These are phyloP conservation scores for Silybum marianum DNA, from an alignment of 129 eudicot species.

Conservation along the genomic window DNA sequence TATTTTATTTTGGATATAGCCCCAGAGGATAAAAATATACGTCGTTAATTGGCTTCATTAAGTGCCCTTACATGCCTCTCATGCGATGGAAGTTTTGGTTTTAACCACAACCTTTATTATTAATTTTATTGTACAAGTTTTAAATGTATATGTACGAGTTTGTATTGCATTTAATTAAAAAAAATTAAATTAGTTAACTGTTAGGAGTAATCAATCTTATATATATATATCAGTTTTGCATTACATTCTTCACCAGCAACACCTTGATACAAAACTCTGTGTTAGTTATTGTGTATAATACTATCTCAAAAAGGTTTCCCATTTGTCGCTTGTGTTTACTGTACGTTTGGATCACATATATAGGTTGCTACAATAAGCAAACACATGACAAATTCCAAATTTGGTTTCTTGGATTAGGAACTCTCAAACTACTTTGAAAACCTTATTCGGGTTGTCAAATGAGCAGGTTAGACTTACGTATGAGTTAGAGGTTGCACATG, in stretches of 20 bases:
- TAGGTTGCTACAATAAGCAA: background rate
- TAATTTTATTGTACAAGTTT: too few species aligned
- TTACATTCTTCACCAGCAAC: conserved; percentile 61
- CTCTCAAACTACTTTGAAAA: background rate
- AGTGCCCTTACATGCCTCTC: background rate
- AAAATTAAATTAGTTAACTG: background rate
- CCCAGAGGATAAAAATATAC: too few species aligned
- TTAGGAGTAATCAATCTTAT: too few species aligned
- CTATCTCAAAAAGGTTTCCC: conserved; percentile 68
- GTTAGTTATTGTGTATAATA: conserved; percentile 87
- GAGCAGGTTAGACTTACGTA: background rate
- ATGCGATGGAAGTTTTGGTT: background rate
- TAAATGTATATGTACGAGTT: background rate
- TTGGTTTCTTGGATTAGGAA: too few species aligned
- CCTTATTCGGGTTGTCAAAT: background rate
- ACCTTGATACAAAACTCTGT: conserved; percentile 87
- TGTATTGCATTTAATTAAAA: background rate
- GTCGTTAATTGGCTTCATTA: background rate
- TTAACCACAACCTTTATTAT: too few species aligned
- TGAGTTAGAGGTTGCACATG: background rate
- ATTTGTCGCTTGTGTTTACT: conserved; percentile 49
- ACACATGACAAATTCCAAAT: background rate
- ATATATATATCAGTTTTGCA: too few species aligned
- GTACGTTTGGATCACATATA: conserved; percentile 66
- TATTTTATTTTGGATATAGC: too few species aligned